A percentile compares a stretch with the other conserved stretches of the same genome.
These are phyloP conservation scores for Areca catechu DNA, from an alignment of 176 grass and related monocot species.

Conservation along the genomic window DNA sequence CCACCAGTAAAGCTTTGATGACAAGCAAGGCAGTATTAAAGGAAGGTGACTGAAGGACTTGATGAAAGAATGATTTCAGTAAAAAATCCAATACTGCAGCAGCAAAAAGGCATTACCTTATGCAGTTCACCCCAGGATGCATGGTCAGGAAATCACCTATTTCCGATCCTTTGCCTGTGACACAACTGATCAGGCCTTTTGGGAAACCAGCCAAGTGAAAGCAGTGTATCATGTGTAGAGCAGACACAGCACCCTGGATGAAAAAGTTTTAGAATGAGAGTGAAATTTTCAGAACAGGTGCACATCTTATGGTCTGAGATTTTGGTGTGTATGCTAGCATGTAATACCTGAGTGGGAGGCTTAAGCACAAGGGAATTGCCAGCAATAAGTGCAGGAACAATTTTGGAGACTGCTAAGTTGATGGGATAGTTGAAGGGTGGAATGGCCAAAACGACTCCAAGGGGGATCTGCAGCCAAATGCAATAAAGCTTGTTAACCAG, in stretches of 20 bases:
- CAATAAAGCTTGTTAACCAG: constrained; percentile 1
- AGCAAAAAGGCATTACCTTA: constrained; percentile 41
- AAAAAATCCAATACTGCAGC: neutral
- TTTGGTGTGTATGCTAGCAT: too few relatives aligned
- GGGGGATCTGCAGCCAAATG: constrained; percentile 47
- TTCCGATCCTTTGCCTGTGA: constrained; percentile 96
- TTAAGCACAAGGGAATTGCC: constrained; percentile 91
- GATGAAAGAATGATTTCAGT: too few relatives aligned
- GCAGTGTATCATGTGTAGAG: constrained; percentile 93
- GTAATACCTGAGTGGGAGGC: constrained; percentile 82
- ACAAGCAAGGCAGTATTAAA: neutral
- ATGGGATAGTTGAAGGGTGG: constrained; percentile 97
- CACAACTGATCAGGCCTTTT: constrained; percentile 75
- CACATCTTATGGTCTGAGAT: neutral
- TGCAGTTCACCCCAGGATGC: constrained; percentile 96
- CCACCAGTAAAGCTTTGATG: constrained; percentile 79
- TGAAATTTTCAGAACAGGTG: neutral
- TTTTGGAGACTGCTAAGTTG: constrained; percentile 93
- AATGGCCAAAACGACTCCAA: constrained; percentile 93
- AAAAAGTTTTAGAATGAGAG: constrained; percentile 15
- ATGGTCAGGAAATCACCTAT: constrained; percentile 99
- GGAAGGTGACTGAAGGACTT: too few relatives aligned
- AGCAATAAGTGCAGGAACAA: constrained; percentile 89
- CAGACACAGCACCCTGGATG: constrained; percentile 77
- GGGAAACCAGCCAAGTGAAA: constrained; percentile 98